Evolutionary conservation across 2,329 filamentous ascomycete species (phyloP), one percentile per base, ranked within the genome.

Genomic region (Ophiocordyceps australis): DNA sequence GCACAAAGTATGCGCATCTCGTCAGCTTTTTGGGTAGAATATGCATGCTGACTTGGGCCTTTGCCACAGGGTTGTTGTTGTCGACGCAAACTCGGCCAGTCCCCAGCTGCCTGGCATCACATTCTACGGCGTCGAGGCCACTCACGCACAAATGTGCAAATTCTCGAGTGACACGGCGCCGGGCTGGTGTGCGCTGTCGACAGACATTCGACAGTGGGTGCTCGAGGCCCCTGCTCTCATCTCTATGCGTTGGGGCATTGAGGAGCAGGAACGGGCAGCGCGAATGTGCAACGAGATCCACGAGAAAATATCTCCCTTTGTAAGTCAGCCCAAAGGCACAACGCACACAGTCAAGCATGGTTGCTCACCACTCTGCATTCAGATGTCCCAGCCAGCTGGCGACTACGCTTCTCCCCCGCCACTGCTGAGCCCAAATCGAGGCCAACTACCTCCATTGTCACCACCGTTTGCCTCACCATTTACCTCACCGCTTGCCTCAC

Each of bases 101-200:
- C 78, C 77, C 0, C 65, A 68, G 28, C 52, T 79, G 10, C 70
- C 73, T 5, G 74, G 74, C 17, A 74, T 78, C 0, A 71, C 66
- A 22, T 74, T 75, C 35, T 78, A 74, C 46, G 74, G 74, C n/a
- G 77, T 81, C 30, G 74, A 80, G 36, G 71, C 72, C 7, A 68
- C 65, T n/a, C 74, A 80, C 40, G 69, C 66, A 2, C 56, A 60
- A 22, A 79, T 81, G 69, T 77, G 72, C 54, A 80, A 79, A 40
- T 81, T 79, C 31, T 60, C 68, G 14, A 63, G 62, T 33, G 57
- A 60, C 25, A 65, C 57, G 32, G 62, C 76, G 0, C 72, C 76
- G 0, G 78, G 78, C 1, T 85, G 73, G 40, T 45, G 54, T 5
- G 61, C 54, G 9, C 44, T 69, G 10, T 52, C 59, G 3, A 57